These are phyloP conservation scores for Gloeopeniophorella convolvens DNA, from an alignment of 768 basidiomycete species.

Conservation along the genomic window DNA sequence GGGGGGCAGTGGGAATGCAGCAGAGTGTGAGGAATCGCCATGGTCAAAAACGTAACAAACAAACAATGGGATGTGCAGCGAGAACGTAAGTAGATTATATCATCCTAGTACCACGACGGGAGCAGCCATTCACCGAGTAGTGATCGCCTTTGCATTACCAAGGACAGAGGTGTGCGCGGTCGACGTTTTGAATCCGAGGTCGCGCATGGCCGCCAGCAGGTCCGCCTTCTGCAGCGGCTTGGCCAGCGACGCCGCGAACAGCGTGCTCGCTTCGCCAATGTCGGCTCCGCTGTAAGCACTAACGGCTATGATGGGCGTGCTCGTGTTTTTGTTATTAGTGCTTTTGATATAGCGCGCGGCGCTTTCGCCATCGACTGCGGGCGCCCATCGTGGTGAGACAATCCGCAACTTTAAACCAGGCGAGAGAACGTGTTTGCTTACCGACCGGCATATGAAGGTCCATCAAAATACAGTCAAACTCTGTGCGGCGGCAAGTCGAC, in stretches of 20 bases:
- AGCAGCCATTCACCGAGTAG: constrained; percentile 10
- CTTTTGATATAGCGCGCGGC: constrained; percentile 97
- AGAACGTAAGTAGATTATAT: constrained; percentile 8
- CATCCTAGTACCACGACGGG: constrained; percentile 5
- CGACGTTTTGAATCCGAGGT: constrained; percentile 87
- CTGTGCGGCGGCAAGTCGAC: too few species aligned
- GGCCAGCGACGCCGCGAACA: constrained; percentile 76
- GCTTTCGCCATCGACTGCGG: constrained; percentile 87
- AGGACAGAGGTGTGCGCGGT: constrained; percentile 44
- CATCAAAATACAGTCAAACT: constrained; percentile 95
- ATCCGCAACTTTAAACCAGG: neutral
- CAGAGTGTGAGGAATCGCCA: neutral
- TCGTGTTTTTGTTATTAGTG: constrained; percentile 91
- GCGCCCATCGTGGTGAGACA: constrained; percentile 8
- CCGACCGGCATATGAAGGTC: constrained; percentile 92
- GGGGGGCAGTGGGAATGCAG: constrained; percentile 6
- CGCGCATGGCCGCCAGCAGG: constrained; percentile 69
- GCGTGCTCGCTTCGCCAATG: constrained; percentile 51
- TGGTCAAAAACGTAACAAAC: constrained; percentile 6
- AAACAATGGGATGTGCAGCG: constrained; percentile 7
- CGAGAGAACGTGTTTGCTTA: constrained; percentile 37
- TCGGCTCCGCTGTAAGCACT: constrained; percentile 81
- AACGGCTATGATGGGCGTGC: constrained; percentile 87
- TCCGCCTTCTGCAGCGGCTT: constrained; percentile 91
- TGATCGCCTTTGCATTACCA: constrained; percentile 10